Percentiles rank a stretch among this genome's conserved stretches.
Conservation (phyloP, 2,329 filamentous ascomycete genomes). For the Colletotrichum viniferum region DNA sequence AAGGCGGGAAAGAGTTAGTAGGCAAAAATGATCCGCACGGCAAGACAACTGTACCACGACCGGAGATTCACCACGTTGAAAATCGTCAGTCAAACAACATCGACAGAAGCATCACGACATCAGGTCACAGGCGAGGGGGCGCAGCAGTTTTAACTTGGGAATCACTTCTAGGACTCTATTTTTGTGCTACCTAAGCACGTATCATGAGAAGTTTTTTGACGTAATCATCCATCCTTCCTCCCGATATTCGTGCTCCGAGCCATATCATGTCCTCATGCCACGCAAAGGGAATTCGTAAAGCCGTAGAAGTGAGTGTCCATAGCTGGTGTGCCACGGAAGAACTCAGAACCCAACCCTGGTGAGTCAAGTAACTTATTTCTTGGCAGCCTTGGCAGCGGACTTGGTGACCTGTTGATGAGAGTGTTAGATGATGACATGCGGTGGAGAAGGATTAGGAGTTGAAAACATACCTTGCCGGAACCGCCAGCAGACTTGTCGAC, state of each 20-base stretch:
- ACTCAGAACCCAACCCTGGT: slow-evolving; percentile 20
- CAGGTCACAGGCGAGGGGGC: background rate
- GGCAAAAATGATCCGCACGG: background rate
- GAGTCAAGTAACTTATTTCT: slow-evolving; percentile 65
- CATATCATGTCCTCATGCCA: slow-evolving; percentile 48
- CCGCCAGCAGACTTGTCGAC: slow-evolving; percentile 68
- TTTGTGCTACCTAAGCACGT: slow-evolving; percentile 48
- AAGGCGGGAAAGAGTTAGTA: background rate
- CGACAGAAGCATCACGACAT: rapidly evolving
- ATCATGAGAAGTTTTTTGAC: slow-evolving; percentile 45
- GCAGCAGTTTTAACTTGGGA: slow-evolving; percentile 14
- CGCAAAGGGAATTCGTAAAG: slow-evolving; percentile 47
- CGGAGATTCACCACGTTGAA: background rate
- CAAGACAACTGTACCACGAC: background rate
- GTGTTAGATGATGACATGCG: background rate
- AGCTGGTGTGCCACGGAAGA: background rate
- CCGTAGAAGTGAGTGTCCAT: slow-evolving; percentile 46
- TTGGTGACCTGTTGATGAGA: slow-evolving; percentile 54
- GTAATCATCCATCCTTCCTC: slow-evolving; percentile 42
- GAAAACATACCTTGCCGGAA: slow-evolving; percentile 59
- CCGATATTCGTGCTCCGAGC: slow-evolving; percentile 47
- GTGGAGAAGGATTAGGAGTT: slow-evolving; percentile 29
- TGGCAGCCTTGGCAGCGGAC: slow-evolving; percentile 74
- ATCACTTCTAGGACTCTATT: slow-evolving; percentile 47
- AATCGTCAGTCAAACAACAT: background rate